Evolutionary conservation across 139 green algal genomes (phyloP).

Genomic region (Pleodorina starrii): DNA sequence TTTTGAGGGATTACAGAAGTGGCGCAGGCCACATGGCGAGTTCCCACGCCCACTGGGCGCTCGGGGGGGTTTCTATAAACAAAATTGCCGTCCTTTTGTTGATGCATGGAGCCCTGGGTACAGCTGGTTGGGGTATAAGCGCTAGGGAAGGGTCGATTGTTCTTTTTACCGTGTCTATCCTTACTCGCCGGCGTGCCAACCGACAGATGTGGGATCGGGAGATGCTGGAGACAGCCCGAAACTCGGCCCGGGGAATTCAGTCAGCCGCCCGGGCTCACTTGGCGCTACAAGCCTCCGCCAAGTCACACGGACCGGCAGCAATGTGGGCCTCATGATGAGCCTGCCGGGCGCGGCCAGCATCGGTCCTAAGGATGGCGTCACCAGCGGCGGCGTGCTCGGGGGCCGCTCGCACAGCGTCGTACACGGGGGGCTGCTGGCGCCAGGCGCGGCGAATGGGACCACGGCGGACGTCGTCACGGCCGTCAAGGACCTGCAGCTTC

Average conservation of each 20-base stretch:
- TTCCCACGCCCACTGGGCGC: no score
- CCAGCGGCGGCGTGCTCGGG: neutral
- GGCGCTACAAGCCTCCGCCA: neutral
- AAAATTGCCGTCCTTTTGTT: no score
- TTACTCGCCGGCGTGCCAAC: no score
- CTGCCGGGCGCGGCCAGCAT: neutral
- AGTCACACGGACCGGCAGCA: slow-evolving; percentile 1
- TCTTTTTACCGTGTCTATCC: no score
- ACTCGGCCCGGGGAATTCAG: neutral
- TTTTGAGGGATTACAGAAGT: no score
- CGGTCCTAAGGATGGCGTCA: neutral
- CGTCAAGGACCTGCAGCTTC: slow-evolving; percentile 48
- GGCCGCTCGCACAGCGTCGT: slow-evolving; percentile 15
- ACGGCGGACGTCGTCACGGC: slow-evolving; percentile 36
- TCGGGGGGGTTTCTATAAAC: no score
- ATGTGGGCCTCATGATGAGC: neutral
- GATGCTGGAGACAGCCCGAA: slow-evolving; percentile 21
- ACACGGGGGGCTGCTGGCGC: neutral
- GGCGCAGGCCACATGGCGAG: no score
- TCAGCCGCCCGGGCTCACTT: neutral
- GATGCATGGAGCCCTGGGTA: no score
- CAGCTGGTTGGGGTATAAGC: no score
- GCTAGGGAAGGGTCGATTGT: no score
- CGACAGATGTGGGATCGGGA: neutral
- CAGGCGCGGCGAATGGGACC: neutral